phyloP scores from a whole-genome alignment of 768 basidiomycete genomes.

The Mycena kentingensis region DNA sequence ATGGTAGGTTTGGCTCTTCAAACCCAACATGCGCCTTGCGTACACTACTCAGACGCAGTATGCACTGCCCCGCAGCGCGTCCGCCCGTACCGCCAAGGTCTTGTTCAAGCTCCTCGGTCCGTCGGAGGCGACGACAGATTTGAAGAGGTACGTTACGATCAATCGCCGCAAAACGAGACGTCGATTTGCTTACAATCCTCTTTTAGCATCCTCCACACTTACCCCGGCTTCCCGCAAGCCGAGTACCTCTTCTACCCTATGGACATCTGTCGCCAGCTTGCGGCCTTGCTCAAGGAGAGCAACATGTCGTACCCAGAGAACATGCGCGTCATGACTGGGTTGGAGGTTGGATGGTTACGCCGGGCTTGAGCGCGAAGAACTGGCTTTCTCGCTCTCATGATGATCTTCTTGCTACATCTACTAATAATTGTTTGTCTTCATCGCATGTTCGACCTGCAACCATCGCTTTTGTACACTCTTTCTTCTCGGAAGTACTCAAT shows the following conservation, averaged over 20 bases:
- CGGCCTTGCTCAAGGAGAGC: conserved; percentile 72
- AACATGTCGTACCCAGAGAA: conserved; percentile 73
- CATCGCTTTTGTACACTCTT: too few relatives aligned
- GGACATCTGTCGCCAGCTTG: conserved; percentile 72
- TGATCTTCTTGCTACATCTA: background rate
- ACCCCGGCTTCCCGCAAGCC: conserved; percentile 85
- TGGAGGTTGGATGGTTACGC: conserved; percentile 81
- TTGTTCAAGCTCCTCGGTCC: conserved; percentile 80
- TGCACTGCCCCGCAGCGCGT: conserved; percentile 60
- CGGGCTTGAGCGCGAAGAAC: conserved; percentile 31
- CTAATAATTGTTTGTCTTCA: too few relatives aligned
- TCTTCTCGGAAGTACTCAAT: too few relatives aligned
- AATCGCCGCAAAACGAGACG: too few relatives aligned
- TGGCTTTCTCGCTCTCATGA: too few relatives aligned
- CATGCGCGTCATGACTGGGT: conserved; percentile 76
- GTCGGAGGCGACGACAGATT: conserved; percentile 49
- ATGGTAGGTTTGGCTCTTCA: conserved; percentile 89
- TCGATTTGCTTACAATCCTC: conserved; percentile 3
- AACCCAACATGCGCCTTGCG: conserved; percentile 80
- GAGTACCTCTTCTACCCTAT: conserved; percentile 85
- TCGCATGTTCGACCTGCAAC: too few relatives aligned
- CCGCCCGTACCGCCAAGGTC: conserved; percentile 77
- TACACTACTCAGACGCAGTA: conserved; percentile 62
- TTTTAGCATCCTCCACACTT: conserved; percentile 60
- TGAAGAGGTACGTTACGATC: conserved; percentile 50